A percentile compares a stretch with the other conserved stretches of the same genome.
These are phyloP conservation scores for Geranium brycei DNA, from an alignment of 345 rosid genomes.

Conservation along the genomic window DNA sequence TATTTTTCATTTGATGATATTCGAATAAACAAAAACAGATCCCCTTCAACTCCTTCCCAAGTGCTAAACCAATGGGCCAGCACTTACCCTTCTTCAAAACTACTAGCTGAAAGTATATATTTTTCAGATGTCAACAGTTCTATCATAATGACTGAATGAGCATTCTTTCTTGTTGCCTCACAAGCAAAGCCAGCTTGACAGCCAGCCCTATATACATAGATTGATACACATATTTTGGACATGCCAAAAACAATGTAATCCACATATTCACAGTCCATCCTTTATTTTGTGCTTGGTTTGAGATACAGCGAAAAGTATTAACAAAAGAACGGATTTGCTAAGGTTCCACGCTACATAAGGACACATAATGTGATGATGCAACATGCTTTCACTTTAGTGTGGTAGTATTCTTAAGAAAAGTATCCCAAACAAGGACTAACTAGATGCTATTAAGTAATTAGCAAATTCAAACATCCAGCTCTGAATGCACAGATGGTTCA, in stretches of 20 bases:
- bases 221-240: neutral
- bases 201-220: neutral
- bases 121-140: neutral
- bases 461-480: no score
- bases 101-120: neutral
- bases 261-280: neutral
- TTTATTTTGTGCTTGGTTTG: neutral
- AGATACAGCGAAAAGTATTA: neutral
- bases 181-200: neutral
- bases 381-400: neutral
- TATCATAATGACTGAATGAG: neutral
- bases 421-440: neutral
- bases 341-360: neutral
- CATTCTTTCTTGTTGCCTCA: neutral
- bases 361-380: neutral
- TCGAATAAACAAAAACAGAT: no score
- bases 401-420: no score
- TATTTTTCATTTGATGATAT: no score
- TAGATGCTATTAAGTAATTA: neutral
- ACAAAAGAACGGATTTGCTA: neutral
- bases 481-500: no score
- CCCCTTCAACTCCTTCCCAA: no score
- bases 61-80: no score
- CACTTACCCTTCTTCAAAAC: neutral
- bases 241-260: neutral